Evolutionary conservation across 129 eudicot species (phyloP), one percentile per base, ranked within the genome.

Genomic region (Flaveria ramosissima): DNA sequence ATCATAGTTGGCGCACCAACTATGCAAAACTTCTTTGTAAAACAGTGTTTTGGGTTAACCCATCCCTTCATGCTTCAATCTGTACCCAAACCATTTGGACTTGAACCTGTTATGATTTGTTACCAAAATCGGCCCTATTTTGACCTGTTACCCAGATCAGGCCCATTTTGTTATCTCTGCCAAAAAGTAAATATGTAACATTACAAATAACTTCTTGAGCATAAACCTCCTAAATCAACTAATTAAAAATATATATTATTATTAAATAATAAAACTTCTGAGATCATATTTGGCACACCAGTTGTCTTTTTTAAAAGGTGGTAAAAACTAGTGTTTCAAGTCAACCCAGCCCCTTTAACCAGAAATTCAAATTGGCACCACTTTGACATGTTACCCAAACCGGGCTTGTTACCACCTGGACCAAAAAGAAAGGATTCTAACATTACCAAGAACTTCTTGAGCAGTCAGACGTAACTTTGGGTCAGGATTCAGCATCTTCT

Each of bases 401-500:
- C 3, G 19, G 41, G 56, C 73, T 24, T 51, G 16, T 68, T 68
- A 52, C 42, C 73, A 69, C 13, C 61, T 23, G 3, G 48, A 20
- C n/a, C 1, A 13, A 57, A 21, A 42, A 23, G 9, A 72, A 64
- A 4, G 68, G 68, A 63, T 30, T 47, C 9, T 66, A 52, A n/a
- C 17, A 23, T 64, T 89, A 92, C 97, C 96, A 43, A 92, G 86
- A 53, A 92, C 97, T 89, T 86, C 93, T 60, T 92, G 92, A 42
- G 96, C 97, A 66, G 96, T 89, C 80, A 88, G 96, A 24, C 97
- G 91, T 75, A 73, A 74, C 59, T 84, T 88, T 12, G 93, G 92
- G 65, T 92, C 96, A 1, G 97, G 97, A 72, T 92, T 90, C 47
- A 92, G 96, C 97, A 92, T 92, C 75, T 83, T 89, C 77, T 78